These are phyloP conservation scores for Cladophialophora chaetospira DNA, from an alignment of 2,329 filamentous ascomycete species.

Conservation along the genomic window DNA sequence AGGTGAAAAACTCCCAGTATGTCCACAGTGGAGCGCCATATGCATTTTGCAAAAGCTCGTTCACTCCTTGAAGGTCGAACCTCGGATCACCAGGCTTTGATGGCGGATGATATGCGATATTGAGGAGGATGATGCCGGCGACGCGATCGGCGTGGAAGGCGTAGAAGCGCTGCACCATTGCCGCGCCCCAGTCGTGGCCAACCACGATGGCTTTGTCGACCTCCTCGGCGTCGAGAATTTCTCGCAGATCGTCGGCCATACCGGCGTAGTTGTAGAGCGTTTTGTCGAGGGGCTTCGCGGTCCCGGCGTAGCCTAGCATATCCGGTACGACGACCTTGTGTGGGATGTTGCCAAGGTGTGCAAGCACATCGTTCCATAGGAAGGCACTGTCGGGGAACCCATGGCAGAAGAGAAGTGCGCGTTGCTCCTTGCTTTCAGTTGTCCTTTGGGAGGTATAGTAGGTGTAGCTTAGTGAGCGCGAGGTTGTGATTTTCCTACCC, in stretches of 20 bases:
- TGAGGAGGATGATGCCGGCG: constrained; percentile 46
- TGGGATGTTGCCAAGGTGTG: constrained; percentile 42
- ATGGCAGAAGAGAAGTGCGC: constrained; percentile 49
- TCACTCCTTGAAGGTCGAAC: constrained; percentile 43
- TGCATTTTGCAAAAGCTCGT: constrained; percentile 36
- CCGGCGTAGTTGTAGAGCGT: constrained; percentile 41
- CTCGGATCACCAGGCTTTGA: constrained; percentile 8
- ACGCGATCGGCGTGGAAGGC: constrained; percentile 46
- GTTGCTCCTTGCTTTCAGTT: constrained; percentile 29
- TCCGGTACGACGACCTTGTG: constrained; percentile 45
- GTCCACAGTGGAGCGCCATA: constrained; percentile 43
- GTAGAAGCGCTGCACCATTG: constrained; percentile 45
- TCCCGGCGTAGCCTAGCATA: constrained; percentile 44
- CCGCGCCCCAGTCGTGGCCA: constrained; percentile 56
- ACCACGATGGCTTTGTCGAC: constrained; percentile 43
- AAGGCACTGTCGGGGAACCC: constrained; percentile 53
- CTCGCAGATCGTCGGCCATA: constrained; percentile 42
- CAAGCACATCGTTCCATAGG: constrained; percentile 49
- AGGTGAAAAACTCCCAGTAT: constrained; percentile 53
- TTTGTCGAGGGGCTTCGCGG: constrained; percentile 45
- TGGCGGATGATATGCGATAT: constrained; percentile 46
- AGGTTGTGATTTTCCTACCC: constrained; percentile 8
- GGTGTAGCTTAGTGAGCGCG: constrained; percentile 39
- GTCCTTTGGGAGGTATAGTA: constrained; percentile 41
- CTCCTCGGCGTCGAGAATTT: constrained; percentile 46